Conservation (phyloP, 2,329 filamentous ascomycete genomes). For the Verticillium isaacii region DNA sequence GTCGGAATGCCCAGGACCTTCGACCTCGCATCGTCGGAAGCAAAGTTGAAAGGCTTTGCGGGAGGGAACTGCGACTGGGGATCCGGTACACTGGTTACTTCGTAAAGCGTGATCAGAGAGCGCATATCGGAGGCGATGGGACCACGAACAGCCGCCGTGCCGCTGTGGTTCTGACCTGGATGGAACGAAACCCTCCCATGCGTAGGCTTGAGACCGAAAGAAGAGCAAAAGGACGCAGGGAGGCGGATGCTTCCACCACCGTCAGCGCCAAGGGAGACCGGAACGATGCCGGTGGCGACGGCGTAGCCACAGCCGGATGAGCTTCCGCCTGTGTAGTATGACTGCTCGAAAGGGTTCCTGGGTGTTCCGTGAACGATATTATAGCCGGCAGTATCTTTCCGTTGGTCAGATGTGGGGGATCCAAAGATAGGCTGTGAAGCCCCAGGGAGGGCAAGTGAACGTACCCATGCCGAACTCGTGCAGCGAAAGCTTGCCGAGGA, state of each 20-base stretch:
- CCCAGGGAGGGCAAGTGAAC: constrained; percentile 11
- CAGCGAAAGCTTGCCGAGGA: constrained; percentile 57
- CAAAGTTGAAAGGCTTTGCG: constrained; percentile 14
- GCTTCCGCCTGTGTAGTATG: constrained; percentile 73
- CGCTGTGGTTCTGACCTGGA: constrained; percentile 54
- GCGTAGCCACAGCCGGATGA: constrained; percentile 71
- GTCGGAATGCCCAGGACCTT: constrained; percentile 59
- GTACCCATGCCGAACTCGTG: constrained; percentile 68
- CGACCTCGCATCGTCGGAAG: neutral
- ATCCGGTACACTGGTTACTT: constrained; percentile 60
- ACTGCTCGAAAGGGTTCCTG: constrained; percentile 65
- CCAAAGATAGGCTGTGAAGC: neutral
- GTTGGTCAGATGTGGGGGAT: neutral
- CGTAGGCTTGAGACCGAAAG: constrained; percentile 70
- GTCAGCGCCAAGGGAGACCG: constrained; percentile 67
- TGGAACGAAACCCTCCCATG: constrained; percentile 61
- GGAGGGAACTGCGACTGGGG: constrained; percentile 50
- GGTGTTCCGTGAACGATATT: constrained; percentile 71
- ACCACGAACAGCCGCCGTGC: constrained; percentile 60
- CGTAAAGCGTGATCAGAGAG: constrained; percentile 62
- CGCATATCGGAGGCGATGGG: constrained; percentile 64
- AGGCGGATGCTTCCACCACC: constrained; percentile 72
- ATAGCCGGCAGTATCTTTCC: constrained; percentile 64
- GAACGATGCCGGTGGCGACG: constrained; percentile 64
- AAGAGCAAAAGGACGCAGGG: constrained; percentile 65